Percentiles rank a stretch among this genome's conserved stretches.
These are phyloP conservation scores for Geoglossum glabrum DNA, from an alignment of 495 filamentous ascomycete genomes.

Conservation along the genomic window DNA sequence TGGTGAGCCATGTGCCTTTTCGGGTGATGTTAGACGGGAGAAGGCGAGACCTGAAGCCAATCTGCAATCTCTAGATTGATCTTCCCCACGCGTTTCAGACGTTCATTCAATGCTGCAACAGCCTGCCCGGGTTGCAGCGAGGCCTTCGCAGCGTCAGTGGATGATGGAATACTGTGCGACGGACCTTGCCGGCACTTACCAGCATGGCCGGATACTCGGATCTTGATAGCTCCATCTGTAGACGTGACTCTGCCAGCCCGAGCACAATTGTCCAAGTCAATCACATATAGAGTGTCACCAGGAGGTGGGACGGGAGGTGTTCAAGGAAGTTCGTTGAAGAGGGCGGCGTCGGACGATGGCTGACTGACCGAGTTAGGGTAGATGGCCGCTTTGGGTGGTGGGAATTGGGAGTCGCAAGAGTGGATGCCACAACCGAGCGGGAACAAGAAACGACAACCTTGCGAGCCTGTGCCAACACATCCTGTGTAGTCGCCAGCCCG, in stretches of 20 bases:
- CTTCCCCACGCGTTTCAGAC: slow-evolving; percentile 66
- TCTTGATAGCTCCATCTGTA: slow-evolving; percentile 56
- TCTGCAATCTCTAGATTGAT: slow-evolving; percentile 87
- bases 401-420: neutral
- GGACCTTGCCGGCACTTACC: slow-evolving; percentile 34
- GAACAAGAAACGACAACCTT: neutral
- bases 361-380: neutral
- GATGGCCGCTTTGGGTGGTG: neutral
- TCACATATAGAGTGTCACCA: slow-evolving; percentile 6
- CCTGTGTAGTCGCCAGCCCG: neutral
- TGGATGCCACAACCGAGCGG: neutral
- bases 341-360: neutral
- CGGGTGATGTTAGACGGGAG: neutral
- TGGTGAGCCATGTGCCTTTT: neutral
- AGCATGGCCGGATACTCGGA: slow-evolving; percentile 91
- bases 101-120: slow-evolving; percentile 65
- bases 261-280: slow-evolving; percentile 3
- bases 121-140: slow-evolving; percentile 72
- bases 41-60: slow-evolving; percentile 67
- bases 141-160: slow-evolving; percentile 30
- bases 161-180: slow-evolving; percentile 3
- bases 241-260: neutral
- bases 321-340: neutral
- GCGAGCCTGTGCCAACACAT: slow-evolving; percentile 1
- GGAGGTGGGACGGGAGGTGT: neutral